A percentile compares a stretch with the other conserved stretches of the same genome.
These are phyloP conservation scores for Coriolopsis trogii DNA, from an alignment of 1,284 basidiomycete genomes.

Conservation along the genomic window DNA sequence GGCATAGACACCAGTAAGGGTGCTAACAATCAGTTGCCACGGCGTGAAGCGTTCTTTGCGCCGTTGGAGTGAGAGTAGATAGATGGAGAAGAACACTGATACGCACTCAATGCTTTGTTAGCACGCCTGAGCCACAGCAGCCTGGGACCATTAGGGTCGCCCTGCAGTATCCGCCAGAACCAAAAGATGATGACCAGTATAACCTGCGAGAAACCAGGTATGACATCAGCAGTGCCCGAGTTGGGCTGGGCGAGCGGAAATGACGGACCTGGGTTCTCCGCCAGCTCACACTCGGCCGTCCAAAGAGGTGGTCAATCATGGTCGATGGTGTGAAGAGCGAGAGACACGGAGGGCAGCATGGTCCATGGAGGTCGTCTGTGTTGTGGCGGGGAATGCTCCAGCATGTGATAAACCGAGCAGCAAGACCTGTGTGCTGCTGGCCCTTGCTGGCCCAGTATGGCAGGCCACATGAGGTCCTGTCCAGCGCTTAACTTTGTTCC, in stretches of 20 bases:
- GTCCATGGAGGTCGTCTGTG: constrained; percentile 2
- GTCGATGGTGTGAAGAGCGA: constrained; percentile 19
- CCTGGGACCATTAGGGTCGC: constrained; percentile 69
- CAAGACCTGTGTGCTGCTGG: background rate
- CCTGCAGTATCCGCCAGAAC: constrained; percentile 77
- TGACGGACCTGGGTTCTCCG: constrained; percentile 38
- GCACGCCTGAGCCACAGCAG: constrained; percentile 62
- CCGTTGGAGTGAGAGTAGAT: constrained; percentile 1
- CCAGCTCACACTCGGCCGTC: constrained; percentile 42
- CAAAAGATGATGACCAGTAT: constrained; percentile 91
- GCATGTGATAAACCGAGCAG: constrained; percentile 21
- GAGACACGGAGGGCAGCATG: background rate
- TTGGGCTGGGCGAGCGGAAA: background rate
- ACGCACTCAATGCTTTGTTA: constrained; percentile 66
- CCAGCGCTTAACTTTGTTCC: no score
- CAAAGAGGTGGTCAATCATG: constrained; percentile 44
- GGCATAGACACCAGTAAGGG: constrained; percentile 85
- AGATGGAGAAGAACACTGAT: background rate
- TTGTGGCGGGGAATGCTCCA: constrained; percentile 5
- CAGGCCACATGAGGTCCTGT: no score
- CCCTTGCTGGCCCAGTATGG: background rate
- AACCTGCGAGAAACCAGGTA: constrained; percentile 49
- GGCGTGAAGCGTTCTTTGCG: constrained; percentile 82
- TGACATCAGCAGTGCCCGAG: background rate
- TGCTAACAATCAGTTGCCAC: constrained; percentile 91